A percentile compares a stretch with the other conserved stretches of the same genome.
These are phyloP conservation scores for Phlebiopsis flavidoalba DNA, from an alignment of 768 basidiomycete species.

Conservation along the genomic window DNA sequence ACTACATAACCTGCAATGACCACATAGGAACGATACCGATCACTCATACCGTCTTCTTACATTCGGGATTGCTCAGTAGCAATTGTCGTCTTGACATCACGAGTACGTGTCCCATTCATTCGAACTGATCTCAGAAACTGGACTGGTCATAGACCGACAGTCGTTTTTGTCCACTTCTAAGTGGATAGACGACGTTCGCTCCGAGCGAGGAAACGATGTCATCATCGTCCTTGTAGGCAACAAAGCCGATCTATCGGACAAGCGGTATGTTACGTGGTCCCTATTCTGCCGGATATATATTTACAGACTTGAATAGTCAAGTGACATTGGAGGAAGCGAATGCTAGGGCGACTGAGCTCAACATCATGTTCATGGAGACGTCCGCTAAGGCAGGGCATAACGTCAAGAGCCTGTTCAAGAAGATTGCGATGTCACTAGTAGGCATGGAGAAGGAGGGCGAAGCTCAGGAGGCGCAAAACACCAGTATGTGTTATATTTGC, in stretches of 20 bases:
- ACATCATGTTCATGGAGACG: conserved; percentile 99
- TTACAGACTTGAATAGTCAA: conserved; percentile 54
- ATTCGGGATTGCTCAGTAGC: conserved; percentile 98
- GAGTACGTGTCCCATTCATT: conserved; percentile 48
- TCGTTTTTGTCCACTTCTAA: conserved; percentile 98
- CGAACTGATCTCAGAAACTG: background rate
- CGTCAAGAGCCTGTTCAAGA: conserved; percentile 98
- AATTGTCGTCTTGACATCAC: conserved; percentile 98
- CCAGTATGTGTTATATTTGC: conserved; percentile 30
- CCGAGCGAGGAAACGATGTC: conserved; percentile 95
- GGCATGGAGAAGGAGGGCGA: conserved; percentile 87
- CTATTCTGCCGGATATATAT: background rate
- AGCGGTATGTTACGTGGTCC: conserved; percentile 57
- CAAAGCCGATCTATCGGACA: conserved; percentile 98
- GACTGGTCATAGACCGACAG: conserved; percentile 73
- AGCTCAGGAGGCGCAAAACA: conserved; percentile 38
- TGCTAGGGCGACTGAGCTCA: conserved; percentile 81
- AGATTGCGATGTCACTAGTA: conserved; percentile 96
- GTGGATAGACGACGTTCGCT: conserved; percentile 99
- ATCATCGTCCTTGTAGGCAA: conserved; percentile 98
- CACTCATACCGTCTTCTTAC: conserved; percentile 95
- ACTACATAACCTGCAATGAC: conserved; percentile 7
- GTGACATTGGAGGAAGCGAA: conserved; percentile 98
- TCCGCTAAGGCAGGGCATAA: conserved; percentile 99
- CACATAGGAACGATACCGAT: conserved; percentile 88